These are phyloP conservation scores for Krasilnikovozyma curviuscula DNA, from an alignment of 768 basidiomycete species.

Conservation along the genomic window DNA sequence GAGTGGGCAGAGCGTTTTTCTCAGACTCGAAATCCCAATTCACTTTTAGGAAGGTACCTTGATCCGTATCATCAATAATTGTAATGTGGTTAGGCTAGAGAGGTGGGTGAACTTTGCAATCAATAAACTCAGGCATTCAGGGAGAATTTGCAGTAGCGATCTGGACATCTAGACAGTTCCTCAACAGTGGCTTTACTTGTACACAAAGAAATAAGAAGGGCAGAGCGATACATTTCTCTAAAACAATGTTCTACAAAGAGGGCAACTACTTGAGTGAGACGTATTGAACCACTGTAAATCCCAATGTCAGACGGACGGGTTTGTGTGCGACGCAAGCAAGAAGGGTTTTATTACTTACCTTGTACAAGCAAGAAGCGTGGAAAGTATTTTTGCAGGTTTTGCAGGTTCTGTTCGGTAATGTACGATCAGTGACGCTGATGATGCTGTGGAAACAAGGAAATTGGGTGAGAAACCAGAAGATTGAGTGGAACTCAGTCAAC, in stretches of 20 bases:
- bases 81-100: too few relatives aligned
- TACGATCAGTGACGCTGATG: conserved; percentile 73
- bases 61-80: too few relatives aligned
- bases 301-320: neutral
- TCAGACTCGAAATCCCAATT: too few relatives aligned
- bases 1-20: too few relatives aligned
- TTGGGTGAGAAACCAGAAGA: neutral
- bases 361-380: conserved; percentile 79
- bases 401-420: conserved; percentile 74
- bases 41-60: too few relatives aligned
- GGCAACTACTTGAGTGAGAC: conserved; percentile 78
- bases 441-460: conserved; percentile 35
- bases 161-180: too few relatives aligned
- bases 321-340: conserved; percentile 10
- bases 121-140: too few relatives aligned
- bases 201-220: too few relatives aligned
- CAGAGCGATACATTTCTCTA: too few relatives aligned
- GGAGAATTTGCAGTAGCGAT: too few relatives aligned
- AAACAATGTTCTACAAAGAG: conserved; percentile 53
- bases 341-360: conserved; percentile 34
- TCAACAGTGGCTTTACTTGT: too few relatives aligned
- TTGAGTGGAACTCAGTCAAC: neutral
- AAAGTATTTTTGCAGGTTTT: conserved; percentile 87
- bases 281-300: conserved; percentile 58
- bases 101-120: too few relatives aligned